Percentiles rank a stretch among this genome's conserved stretches.
Evolutionary conservation across 1,284 basidiomycete species (phyloP).

Genomic region (Trametes pubescens): DNA sequence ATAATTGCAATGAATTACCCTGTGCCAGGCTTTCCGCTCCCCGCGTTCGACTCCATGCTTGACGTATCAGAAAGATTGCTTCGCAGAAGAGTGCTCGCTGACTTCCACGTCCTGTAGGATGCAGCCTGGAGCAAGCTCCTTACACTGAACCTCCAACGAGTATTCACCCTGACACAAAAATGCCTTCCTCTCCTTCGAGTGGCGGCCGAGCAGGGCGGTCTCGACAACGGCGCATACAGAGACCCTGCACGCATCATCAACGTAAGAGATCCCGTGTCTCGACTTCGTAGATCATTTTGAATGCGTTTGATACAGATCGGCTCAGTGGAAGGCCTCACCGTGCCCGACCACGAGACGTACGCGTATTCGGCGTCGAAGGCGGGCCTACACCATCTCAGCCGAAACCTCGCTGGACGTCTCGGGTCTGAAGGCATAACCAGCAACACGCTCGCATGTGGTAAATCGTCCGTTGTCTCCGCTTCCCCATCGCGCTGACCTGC

Average conservation of each 20-base stretch:
- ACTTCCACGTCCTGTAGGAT: slow-evolving; percentile 47
- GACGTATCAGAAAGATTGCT: background rate
- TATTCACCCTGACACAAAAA: slow-evolving; percentile 76
- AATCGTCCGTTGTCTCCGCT: slow-evolving; percentile 30
- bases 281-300: background rate
- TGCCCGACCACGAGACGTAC: slow-evolving; percentile 69
- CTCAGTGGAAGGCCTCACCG: slow-evolving; percentile 63
- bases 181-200: slow-evolving; percentile 66
- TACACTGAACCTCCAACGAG: slow-evolving; percentile 72
- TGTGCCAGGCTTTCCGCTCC: too few relatives aligned
- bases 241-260: slow-evolving; percentile 73
- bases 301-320: slow-evolving; percentile 57
- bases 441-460: slow-evolving; percentile 75
- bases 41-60: too few relatives aligned
- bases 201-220: slow-evolving; percentile 56
- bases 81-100: background rate
- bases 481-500: background rate
- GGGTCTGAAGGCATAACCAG: slow-evolving; percentile 69
- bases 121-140: slow-evolving; percentile 66
- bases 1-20: too few relatives aligned
- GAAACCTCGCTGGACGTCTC: slow-evolving; percentile 66
- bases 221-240: slow-evolving; percentile 46
- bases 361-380: slow-evolving; percentile 77
- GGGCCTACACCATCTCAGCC: slow-evolving; percentile 67
- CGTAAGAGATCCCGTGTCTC: slow-evolving; percentile 41